Base-by-base conservation (phyloP, 768 basidiomycete genomes). In the Brasilioporus rufonigricans region DNA sequence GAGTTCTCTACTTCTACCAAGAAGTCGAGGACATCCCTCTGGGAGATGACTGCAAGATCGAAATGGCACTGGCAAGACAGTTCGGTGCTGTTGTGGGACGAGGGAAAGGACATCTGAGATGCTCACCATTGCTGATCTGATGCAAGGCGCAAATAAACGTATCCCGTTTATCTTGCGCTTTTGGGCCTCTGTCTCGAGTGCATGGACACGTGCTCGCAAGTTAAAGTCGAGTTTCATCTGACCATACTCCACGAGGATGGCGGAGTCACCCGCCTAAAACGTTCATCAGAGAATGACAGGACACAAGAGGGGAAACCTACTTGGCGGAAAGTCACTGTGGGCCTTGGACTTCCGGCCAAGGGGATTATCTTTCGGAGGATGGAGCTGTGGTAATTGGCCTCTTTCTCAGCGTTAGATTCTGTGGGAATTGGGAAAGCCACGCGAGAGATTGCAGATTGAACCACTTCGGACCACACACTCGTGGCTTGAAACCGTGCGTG, bases 201-300 rank as follows among this genome's bases (percentile, higher is more conserved):
- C 79, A 60, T 87, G 85, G 8, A 87, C 76, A 5, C 79, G 77
- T 2, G 82, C 83, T 2, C 86, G 77, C 12, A 81, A 61, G 21
- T 73, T 59, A 40, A 85, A 76, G 50, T 83, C 80, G 0, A 86
- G 71, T 24, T 64, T 69, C 78, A 82, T 80, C 1, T 66, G 61
- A 0, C 86, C 86, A 57, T 82, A 86, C 55, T 87, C 86, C 12
- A 86, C 76, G 2, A 86, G 74, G 44, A 89, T 80, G 1, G 80
- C 77, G 0, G 79, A 77, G 58, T 87, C 86, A 0, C 86, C 86
- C 2, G 84, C n/a, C n/a, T n/a, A n/a, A n/a, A n/a, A n/a, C n/a
- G n/a, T n/a, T n/a, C n/a, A n/a, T n/a, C n/a, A n/a, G n/a, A n/a
- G n/a, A n/a, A n/a, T n/a, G n/a, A n/a, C n/a, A n/a, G n/a, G n/a